Evolutionary conservation across 2,329 filamentous ascomycete genomes (phyloP), one percentile per base, ranked within the genome.

Genomic region (Scopulariopsis brevicaulis): DNA sequence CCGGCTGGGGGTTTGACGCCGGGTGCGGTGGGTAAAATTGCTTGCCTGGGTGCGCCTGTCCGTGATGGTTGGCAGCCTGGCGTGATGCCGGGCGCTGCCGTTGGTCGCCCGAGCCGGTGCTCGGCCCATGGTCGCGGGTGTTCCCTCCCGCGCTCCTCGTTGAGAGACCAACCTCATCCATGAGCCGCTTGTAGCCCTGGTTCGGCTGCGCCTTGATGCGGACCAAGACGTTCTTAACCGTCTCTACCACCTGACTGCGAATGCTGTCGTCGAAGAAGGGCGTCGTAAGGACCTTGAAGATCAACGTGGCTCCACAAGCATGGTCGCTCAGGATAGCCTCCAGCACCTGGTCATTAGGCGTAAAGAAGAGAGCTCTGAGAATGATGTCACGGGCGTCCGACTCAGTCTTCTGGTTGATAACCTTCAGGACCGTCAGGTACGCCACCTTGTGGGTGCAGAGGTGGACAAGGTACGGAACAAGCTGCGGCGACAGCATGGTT

Each of bases 391-490:
- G 84, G 3, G 94, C 94, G 61, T 97, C 93, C 0, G 89, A 81
- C 73, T 99, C 94, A 37, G 92, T 89, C 68, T 96, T 91, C 72
- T 99, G 94, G 70, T 99, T 99, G 72, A 99, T 96, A 55, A 97
- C 91, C 76, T 99, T 99, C 59, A 99, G 78, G 1, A 99, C 93
- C 0, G 94, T 99, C 61, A 97, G 79, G 68, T 97, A 97, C 0
- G 94, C 94, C 58, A 99, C 93, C 78, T 97, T 97, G 78, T 99
- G 94, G 0, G 94, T 97, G 78, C 94, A 97, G 7, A 99, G 81
- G 68, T 96, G 90, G 25, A 96, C 91, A 35, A 99, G 79, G 68
- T 96, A 91, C 48, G 94, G 92, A 18, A 96, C 90, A 25, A 99
- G 83, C 64, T 92, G 85, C 22, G 94, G 94, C 52, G 94, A 92